Conservation (phyloP, 192 early-diverging fungal genomes). For the Piromyces finnis region DNA sequence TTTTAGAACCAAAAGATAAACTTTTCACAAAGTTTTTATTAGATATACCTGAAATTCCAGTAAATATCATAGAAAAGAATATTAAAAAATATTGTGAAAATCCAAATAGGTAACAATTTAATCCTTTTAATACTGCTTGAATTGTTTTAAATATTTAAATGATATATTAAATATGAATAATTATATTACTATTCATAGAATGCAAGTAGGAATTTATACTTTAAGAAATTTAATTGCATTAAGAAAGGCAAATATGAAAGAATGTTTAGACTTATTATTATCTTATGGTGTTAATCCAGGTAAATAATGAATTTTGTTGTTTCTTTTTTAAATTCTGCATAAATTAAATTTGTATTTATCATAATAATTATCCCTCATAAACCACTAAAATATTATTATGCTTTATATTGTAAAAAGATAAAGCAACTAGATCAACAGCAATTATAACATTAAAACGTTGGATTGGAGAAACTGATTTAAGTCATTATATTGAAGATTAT, state of each 20-base stretch:
- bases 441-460: slow-evolving; percentile 42
- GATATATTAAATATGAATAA: no score
- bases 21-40: slow-evolving; percentile 53
- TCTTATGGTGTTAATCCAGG: slow-evolving; percentile 24
- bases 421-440: slow-evolving; percentile 28
- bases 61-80: slow-evolving; percentile 26
- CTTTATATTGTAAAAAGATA: slow-evolving; percentile 5
- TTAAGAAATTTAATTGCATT: slow-evolving; percentile 35
- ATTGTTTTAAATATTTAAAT: no score
- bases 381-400: no score
- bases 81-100: slow-evolving; percentile 50
- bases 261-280: slow-evolving; percentile 32
- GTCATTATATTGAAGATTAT: slow-evolving; percentile 18
- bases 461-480: slow-evolving; percentile 23
- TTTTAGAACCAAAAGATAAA: slow-evolving; percentile 47
- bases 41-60: slow-evolving; percentile 55
- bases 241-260: slow-evolving; percentile 29
- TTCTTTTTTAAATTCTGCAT: no score
- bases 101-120: slow-evolving; percentile 18
- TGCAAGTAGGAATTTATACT: slow-evolving; percentile 32
- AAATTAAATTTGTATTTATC: no score
- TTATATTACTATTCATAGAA: no score
- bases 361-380: no score
- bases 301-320: no score
- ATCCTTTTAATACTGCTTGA: no score